Percentiles rank a stretch among this genome's conserved stretches.
Evolutionary conservation across 768 basidiomycete species (phyloP).

Genomic region (Postia placenta): DNA sequence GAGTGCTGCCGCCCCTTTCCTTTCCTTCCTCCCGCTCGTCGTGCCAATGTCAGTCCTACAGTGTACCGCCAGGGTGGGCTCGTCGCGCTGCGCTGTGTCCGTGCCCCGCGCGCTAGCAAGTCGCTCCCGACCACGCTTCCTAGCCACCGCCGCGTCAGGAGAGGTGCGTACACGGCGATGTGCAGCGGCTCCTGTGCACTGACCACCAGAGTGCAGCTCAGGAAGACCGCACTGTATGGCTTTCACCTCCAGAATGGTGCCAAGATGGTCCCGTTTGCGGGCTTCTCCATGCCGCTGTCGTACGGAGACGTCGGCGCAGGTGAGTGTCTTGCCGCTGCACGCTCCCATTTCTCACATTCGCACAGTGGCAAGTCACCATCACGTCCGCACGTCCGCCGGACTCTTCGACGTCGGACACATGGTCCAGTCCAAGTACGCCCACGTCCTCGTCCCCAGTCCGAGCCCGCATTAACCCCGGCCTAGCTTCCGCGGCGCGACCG

Average conservation of each 20-base stretch:
- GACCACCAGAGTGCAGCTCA: constrained; percentile 27
- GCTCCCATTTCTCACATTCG: constrained; percentile 3
- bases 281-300: constrained; percentile 88
- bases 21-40: neutral
- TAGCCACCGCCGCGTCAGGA: constrained; percentile 5
- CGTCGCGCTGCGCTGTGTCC: neutral
- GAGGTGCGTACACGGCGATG: neutral
- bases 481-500: constrained; percentile 79
- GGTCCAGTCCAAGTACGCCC: constrained; percentile 83
- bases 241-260: constrained; percentile 80
- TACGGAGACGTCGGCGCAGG: constrained; percentile 83
- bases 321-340: constrained; percentile 25
- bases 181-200: neutral
- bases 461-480: neutral
- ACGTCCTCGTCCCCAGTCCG: no score
- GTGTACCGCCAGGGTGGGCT: neutral
- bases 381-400: constrained; percentile 77
- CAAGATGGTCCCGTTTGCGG: constrained; percentile 96
- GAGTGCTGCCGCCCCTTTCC: neutral
- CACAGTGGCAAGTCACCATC: constrained; percentile 82
- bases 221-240: constrained; percentile 77
- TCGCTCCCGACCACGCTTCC: neutral
- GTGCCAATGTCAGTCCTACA: constrained; percentile 1
- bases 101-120: neutral
- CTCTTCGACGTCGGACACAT: constrained; percentile 98